Conservation (phyloP, 2,329 filamentous ascomycete species). For the Xylariaceae sp. region DNA sequence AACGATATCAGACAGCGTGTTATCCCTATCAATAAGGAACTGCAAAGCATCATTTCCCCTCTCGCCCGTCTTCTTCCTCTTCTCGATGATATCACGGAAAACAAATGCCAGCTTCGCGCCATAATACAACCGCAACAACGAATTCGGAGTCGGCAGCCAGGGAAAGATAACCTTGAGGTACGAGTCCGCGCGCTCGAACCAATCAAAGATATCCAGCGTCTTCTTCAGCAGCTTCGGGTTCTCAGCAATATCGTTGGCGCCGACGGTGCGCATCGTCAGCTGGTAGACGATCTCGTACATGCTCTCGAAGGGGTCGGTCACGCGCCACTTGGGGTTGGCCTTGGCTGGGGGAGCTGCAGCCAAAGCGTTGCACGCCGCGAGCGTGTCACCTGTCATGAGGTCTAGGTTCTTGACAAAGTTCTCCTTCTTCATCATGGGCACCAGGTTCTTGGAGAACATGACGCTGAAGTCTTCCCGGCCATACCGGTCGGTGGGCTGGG, state of each 20-base stretch:
- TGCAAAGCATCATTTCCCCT: slow-evolving; percentile 50
- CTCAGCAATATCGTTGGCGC: slow-evolving; percentile 50
- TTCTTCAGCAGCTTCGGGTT: slow-evolving; percentile 38
- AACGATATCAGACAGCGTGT: slow-evolving; percentile 41
- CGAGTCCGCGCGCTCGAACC: slow-evolving; percentile 42
- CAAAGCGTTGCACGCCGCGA: slow-evolving; percentile 36
- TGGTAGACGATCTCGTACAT: slow-evolving; percentile 51
- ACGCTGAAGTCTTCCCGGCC: slow-evolving; percentile 21
- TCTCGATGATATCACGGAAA: slow-evolving; percentile 44
- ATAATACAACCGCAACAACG: slow-evolving; percentile 41
- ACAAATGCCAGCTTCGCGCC: slow-evolving; percentile 46
- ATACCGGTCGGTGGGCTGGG: slow-evolving; percentile 4
- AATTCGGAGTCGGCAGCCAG: slow-evolving; percentile 43
- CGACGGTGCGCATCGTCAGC: slow-evolving; percentile 55
- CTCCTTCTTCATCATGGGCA: slow-evolving; percentile 36
- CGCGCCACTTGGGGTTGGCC: slow-evolving; percentile 23
- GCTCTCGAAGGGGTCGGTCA: slow-evolving; percentile 51
- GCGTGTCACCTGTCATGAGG: slow-evolving; percentile 40
- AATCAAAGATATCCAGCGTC: slow-evolving; percentile 43
- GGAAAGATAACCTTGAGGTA: slow-evolving; percentile 49
- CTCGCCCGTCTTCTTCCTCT: slow-evolving; percentile 38
- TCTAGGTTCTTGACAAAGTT: slow-evolving; percentile 37
- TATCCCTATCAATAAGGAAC: slow-evolving; percentile 48
- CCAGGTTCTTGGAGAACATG: slow-evolving; percentile 30
- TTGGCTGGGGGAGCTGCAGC: slow-evolving; percentile 17